Evolutionary conservation across 1,284 basidiomycete species (phyloP), one percentile per base, ranked within the genome.

Genomic region (Leccinum subspadiceum): DNA sequence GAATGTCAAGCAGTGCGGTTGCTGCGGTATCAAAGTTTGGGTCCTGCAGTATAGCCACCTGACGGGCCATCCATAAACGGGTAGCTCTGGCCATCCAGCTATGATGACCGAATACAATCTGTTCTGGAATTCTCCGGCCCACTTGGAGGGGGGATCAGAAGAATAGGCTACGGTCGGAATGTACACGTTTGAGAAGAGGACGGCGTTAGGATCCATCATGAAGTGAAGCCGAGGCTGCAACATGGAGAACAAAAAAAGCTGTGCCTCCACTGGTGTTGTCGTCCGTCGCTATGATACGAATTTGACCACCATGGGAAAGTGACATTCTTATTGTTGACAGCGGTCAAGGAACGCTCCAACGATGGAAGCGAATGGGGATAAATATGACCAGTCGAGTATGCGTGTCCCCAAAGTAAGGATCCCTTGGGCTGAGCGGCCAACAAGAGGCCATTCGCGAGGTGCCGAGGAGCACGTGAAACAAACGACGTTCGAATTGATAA

Each of bases 241-340:
- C 35, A 48, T 13, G 39, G 48, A 48, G 17, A 50, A 50, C 22
- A 56, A 60, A 53, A 61, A 64, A 52, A 50, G 35, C 2, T 52
- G 51, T 12, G 53, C 20, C 56, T 57, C 20, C 20, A 57, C 57
- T 60, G 54, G 59, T 33, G 22, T n/a, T 39, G 49, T 31, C 33
- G 20, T 41, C 52, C 58, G 68, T 72, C 67, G 62, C 67, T 49
- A 72, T 56, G 71, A 65, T 68, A 64, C 63, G 49, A 51, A 41
- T 52, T 59, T 60, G 66, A 61, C 56, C 37, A n/a, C n/a, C 62
- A 73, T 74, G 73, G 61, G 70, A 75, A 73, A 68, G 29, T 24
- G 50, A 7, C 15, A 39, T 41, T 48, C 52, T 53, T 62, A 59
- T 63, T 68, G 64, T 64, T 57, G 37, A 61, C 41, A 39, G 26